Percentiles rank a stretch among this genome's conserved stretches.
These are phyloP conservation scores for Pythium grandisporangium DNA, from an alignment of 352 stramenopile species.

Conservation along the genomic window DNA sequence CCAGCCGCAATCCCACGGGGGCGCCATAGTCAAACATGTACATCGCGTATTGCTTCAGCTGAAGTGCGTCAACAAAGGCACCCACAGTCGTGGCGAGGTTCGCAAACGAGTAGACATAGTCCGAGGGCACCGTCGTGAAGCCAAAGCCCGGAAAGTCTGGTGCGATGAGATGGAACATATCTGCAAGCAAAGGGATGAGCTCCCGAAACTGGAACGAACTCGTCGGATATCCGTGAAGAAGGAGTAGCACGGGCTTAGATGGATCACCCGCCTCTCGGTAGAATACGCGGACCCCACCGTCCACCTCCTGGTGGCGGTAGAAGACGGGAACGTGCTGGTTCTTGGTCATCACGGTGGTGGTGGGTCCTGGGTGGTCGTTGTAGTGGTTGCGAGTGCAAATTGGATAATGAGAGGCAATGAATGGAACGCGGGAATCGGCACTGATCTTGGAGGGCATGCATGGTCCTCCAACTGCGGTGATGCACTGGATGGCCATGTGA, in stretches of 20 bases:
- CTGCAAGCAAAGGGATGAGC: conserved; percentile 4
- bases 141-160: conserved; percentile 6
- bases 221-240: conserved; percentile 5
- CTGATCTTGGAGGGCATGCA: no score
- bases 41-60: conserved; percentile 1
- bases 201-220: conserved; percentile 6
- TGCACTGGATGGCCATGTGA: no score
- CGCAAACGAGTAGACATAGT: conserved; percentile 5
- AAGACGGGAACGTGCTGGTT: conserved; percentile 3
- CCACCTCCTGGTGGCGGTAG: conserved; percentile 4
- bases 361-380: no score
- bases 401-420: no score
- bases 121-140: background rate
- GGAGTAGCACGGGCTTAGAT: conserved; percentile 1
- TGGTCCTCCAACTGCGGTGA: no score
- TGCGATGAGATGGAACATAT: conserved; percentile 7
- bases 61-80: conserved; percentile 2
- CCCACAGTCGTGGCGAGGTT: conserved; percentile 1
- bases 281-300: conserved; percentile 4
- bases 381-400: no score
- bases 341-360: conserved; percentile 1
- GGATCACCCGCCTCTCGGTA: conserved; percentile 4
- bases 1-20: conserved; percentile 2
- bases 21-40: conserved; percentile 5
- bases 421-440: no score